phyloP scores from a whole-genome alignment of 2,329 filamentous ascomycete species.

The Pestalotiopsis sp. region DNA sequence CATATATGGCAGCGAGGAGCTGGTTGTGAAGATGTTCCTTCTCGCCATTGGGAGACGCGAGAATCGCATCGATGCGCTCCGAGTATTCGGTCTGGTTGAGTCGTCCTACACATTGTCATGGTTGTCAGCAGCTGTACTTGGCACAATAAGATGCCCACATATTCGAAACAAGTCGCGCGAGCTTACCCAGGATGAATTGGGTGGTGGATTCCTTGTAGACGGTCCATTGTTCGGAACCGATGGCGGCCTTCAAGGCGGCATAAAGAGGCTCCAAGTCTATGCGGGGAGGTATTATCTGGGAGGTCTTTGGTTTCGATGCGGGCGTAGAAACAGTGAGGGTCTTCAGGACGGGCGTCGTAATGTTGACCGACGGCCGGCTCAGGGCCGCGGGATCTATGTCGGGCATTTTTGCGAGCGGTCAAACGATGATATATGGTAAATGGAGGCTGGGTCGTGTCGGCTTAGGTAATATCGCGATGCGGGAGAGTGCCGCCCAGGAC shows the following conservation, averaged over 20 bases:
- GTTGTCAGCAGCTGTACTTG: neutral
- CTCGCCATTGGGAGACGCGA: constrained; percentile 57
- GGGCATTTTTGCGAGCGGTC: constrained; percentile 49
- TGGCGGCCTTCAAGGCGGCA: constrained; percentile 58
- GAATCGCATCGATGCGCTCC: constrained; percentile 59
- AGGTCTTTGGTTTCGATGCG: constrained; percentile 56
- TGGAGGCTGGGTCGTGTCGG: constrained; percentile 2
- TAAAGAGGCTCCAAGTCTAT: constrained; percentile 69
- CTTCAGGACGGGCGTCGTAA: constrained; percentile 62
- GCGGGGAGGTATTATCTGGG: constrained; percentile 62
- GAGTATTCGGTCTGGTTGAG: constrained; percentile 64
- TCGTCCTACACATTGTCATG: constrained; percentile 46
- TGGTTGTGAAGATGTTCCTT: constrained; percentile 68
- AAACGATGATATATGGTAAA: neutral
- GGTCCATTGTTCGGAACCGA: constrained; percentile 63
- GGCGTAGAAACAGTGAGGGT: constrained; percentile 54
- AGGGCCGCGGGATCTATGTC: constrained; percentile 71
- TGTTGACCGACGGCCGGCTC: constrained; percentile 59
- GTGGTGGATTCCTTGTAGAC: constrained; percentile 63
- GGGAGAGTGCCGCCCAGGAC: neutral
- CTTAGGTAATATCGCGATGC: constrained; percentile 17
- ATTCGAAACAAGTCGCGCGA: neutral
- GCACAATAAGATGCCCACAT: neutral
- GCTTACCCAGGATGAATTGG: constrained; percentile 62
- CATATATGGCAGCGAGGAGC: constrained; percentile 65